These are phyloP conservation scores for Termitomyces sp. DNA, from an alignment of 768 basidiomycete genomes.

Conservation along the genomic window DNA sequence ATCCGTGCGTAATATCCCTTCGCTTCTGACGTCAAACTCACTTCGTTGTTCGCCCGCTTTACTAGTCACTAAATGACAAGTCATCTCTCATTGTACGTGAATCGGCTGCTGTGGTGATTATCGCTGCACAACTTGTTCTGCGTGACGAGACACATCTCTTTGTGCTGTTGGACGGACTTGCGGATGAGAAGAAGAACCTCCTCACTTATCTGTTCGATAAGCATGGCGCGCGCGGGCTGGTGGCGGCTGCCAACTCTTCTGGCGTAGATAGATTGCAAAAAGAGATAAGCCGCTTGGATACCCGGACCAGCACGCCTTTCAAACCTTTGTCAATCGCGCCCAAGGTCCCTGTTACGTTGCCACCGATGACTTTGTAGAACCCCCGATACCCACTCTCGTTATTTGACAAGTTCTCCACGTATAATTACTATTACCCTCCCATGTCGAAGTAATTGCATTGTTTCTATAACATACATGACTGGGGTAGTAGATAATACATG, in stretches of 20 bases:
- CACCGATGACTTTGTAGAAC: background rate
- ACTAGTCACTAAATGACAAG: constrained; percentile 64
- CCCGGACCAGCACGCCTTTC: constrained; percentile 70
- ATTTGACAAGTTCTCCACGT: background rate
- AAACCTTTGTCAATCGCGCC: constrained; percentile 15
- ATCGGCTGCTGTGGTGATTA: constrained; percentile 76
- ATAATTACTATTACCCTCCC: background rate
- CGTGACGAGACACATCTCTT: constrained; percentile 83
- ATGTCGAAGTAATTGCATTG: constrained; percentile 2
- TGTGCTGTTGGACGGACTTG: constrained; percentile 70
- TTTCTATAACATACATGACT: background rate
- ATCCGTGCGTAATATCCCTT: constrained; percentile 38
- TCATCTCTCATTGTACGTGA: constrained; percentile 77
- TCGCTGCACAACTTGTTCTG: constrained; percentile 78
- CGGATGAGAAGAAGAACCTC: constrained; percentile 89
- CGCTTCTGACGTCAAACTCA: background rate
- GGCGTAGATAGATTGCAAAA: constrained; percentile 71
- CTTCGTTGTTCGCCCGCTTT: background rate
- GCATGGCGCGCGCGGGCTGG: constrained; percentile 61
- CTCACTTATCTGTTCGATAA: constrained; percentile 89
- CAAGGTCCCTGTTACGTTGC: background rate
- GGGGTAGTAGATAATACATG: background rate
- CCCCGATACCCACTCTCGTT: background rate
- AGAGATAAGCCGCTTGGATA: constrained; percentile 78
- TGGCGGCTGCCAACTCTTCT: constrained; percentile 27